Base-by-base conservation (phyloP, 257 asterid genomes). In the Solanum dulcamara region DNA sequence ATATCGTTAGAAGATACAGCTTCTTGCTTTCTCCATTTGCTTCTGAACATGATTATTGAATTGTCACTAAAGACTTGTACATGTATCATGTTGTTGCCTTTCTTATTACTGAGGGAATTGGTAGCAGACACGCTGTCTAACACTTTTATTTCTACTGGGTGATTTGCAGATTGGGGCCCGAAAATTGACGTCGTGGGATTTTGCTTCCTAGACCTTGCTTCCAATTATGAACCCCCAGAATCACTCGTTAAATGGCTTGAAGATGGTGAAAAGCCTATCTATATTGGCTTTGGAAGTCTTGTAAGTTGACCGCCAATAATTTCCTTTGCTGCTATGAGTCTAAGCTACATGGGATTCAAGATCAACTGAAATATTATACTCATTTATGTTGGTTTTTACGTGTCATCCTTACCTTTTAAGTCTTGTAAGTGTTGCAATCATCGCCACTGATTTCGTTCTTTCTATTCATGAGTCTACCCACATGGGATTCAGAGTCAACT, bases 241-340 rank as follows among this genome's bases (percentile, higher is more conserved):
- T 85, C 93, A 40, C 98, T 96, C 48, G 91, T 92, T 83, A 91
- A 91, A 88, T 96, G 98, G 98, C 94, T 94, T 75, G 92, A 92
- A 85, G 90, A 85, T 50, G 98, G 93, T 86, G 80, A 89, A 90
- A 89, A 85, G 87, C 99, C 99, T 85, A 91, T 96, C 74, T 96
- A 96, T 87, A 90, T 96, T 82, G 99, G 99, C 40, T 96, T 96
- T 84, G 99, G 99, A 84, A 96, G 99, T 87, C 98, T 96, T 66
- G 99, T 96, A 92, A 93, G 99, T 92, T 72, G 71, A 48, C 68
- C 62, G 20, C 55, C 38, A 32, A 4, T 48, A 48, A 79, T 18
- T 18, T 75, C 46, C 10, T 26, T 75, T 48, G 44, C 44, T 79
- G 57, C 83, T 79, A 28, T 28, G 83, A 79, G 64, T 28, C 42